Base-by-base conservation (phyloP, 169 alveolate species). In the Plasmodium ovale region DNA sequence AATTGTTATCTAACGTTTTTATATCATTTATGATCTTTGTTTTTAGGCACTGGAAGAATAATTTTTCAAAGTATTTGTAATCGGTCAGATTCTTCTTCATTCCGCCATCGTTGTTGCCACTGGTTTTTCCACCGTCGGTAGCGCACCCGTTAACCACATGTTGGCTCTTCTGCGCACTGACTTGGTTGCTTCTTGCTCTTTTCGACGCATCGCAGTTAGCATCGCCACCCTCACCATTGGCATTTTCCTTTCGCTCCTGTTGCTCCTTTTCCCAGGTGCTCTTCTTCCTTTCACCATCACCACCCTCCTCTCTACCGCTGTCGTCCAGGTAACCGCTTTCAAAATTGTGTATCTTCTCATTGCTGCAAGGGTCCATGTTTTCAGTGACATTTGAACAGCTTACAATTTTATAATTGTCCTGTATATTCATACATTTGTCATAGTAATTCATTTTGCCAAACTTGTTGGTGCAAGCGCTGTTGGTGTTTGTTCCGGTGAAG, bases 1-100 rank as follows among this genome's bases (percentile, higher is more conserved):
- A 79, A 65, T 59, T 79, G 33, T 65, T 29, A 44, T 79, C 89
- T 70, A 79, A 33, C 0, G 89, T 65, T 65, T 79, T 79, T 64
- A 79, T 64, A 25, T 79, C 89, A 49, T 79, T 49, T n/a, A 79
- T 49, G 47, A 79, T 79, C 27, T 64, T 79, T 29, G 49, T 53
- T 33, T 79, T 79, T 37, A 79, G 25, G 31, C 89, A 79, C 9
- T 79, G 65, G 49, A 79, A 79, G 35, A 79, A 79, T 19, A 79
- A 42, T 16, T 79, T 79, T 44, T 79, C 84, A 29, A 79, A 79
- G 27, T 65, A 0, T 21, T 79, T 79, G 49, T 79, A 79, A 14
- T 79, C 70, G 0, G 62, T 27, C 21, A 65, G 5, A n/a, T 49
- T 79, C 25, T 29, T 44, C 49, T 64, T 79, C 21, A 31, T 65